Conservation (phyloP, 2,329 filamentous ascomycete species). For the Teratosphaeria pseudoeucalypti region DNA sequence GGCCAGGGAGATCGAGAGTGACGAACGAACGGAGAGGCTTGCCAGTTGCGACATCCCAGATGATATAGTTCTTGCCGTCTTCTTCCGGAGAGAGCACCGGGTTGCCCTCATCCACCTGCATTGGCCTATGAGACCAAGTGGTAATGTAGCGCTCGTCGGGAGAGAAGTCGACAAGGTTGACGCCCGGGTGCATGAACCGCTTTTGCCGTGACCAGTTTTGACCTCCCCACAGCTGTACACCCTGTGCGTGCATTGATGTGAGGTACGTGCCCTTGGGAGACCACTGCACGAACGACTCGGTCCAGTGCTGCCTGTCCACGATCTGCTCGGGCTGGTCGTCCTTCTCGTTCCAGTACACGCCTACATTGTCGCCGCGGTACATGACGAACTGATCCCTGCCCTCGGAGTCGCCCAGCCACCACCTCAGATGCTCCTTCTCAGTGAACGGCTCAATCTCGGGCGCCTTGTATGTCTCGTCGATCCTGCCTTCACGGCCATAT, state of each 20-base stretch:
- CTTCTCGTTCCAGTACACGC: constrained; percentile 98
- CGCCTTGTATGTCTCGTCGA: constrained; percentile 80
- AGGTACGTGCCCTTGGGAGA: constrained; percentile 90
- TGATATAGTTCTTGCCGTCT: constrained; percentile 98
- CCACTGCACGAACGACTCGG: constrained; percentile 96
- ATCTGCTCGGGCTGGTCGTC: constrained; percentile 78
- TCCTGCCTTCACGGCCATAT: constrained; percentile 83
- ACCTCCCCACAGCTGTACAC: constrained; percentile 95
- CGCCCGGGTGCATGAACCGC: constrained; percentile 88
- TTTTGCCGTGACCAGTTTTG: constrained; percentile 80
- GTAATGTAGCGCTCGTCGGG: constrained; percentile 86
- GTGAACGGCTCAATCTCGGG: constrained; percentile 75
- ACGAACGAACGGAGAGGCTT: constrained; percentile 88
- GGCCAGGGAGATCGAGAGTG: constrained; percentile 68
- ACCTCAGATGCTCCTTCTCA: constrained; percentile 89
- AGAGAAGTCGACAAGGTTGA: constrained; percentile 94
- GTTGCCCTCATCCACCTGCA: constrained; percentile 83
- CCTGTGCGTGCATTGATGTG: constrained; percentile 88
- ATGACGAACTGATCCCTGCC: constrained; percentile 93
- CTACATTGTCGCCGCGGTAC: constrained; percentile 83
- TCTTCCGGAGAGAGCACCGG: constrained; percentile 68
- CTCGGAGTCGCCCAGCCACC: constrained; percentile 80
- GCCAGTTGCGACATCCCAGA: constrained; percentile 89
- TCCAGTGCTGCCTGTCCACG: constrained; percentile 92
- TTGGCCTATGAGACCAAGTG: constrained; percentile 92